Evolutionary conservation across 306 rosid species (phyloP), one percentile per base, ranked within the genome.

Genomic region (Vigna radiata): DNA sequence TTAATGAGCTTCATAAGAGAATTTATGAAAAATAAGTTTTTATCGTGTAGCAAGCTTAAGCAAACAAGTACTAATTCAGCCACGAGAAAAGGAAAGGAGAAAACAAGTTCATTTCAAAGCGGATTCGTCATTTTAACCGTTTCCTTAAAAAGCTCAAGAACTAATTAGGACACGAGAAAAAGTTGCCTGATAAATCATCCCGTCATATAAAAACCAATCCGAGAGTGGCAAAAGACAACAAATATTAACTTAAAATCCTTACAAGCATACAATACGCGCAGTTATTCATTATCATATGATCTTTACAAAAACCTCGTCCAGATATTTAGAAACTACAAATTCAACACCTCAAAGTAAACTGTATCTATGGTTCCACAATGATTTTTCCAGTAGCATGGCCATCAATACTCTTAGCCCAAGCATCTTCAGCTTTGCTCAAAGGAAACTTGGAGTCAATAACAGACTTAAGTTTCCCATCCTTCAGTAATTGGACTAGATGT

Each of bases 371-470:
- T 77, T 88, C 94, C 75, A 89, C 83, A 44, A 91, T 74, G 86
- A 91, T 85, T 83, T 89, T 91, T 17, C 95, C 95, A 29, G 91
- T 85, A 71, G 89, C 89, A 73, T 83, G 85, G 53, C 91, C 88
- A 44, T 88, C 90, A 41, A 85, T 83, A 77, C 90, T 86, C 87
- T 85, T 88, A 41, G 91, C 90, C 97, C 97, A 91, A 53, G 93
- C 94, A 85, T 86, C 91, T 76, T 88, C 93, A 66, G 88, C 93
- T 77, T 84, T 91, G 81, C 88, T 86, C 58, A 91, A 56, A 72
- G 93, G 86, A 83, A 80, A 63, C 73, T 16, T 86, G 0, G 91
- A 89, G 73, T 90, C 90, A 3, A 88, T 81, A 18, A 81, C 82
- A 6, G 87, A 68, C 81, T 87, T 91, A 15, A 89, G 86, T 67